phyloP scores from a whole-genome alignment of 768 basidiomycete species.

The Tylopilus cervinicoccineus region DNA sequence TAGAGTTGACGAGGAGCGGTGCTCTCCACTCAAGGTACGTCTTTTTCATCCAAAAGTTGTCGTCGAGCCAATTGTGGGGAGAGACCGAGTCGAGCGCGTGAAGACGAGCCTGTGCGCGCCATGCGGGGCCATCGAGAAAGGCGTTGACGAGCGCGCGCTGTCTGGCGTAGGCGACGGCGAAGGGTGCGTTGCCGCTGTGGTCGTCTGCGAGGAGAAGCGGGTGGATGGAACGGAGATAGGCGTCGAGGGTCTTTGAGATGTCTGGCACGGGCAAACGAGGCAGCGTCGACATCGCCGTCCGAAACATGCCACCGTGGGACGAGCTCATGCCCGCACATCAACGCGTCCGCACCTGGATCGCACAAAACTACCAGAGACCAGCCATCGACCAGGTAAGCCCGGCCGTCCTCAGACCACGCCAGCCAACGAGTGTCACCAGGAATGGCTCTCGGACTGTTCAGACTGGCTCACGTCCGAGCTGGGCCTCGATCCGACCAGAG shows the following conservation, averaged over 20 bases:
- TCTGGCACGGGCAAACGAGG: slow-evolving; percentile 83
- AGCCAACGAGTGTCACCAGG: slow-evolving; percentile 36
- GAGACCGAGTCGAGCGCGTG: slow-evolving; percentile 78
- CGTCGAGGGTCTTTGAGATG: slow-evolving; percentile 67
- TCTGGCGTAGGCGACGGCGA: slow-evolving; percentile 24
- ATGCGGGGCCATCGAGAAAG: slow-evolving; percentile 9
- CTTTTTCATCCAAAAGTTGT: slow-evolving; percentile 87
- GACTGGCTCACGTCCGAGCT: slow-evolving; percentile 54
- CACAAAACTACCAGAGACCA: slow-evolving; percentile 54
- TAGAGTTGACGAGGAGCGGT: slow-evolving; percentile 85
- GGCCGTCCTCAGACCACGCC: neutral
- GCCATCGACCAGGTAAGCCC: slow-evolving; percentile 54
- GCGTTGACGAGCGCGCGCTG: slow-evolving; percentile 21
- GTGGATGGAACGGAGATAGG: slow-evolving; percentile 72
- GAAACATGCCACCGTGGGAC: slow-evolving; percentile 12
- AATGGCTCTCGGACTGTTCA: slow-evolving; percentile 75
- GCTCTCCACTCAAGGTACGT: slow-evolving; percentile 87
- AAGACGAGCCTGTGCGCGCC: slow-evolving; percentile 20
- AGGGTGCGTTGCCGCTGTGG: slow-evolving; percentile 48
- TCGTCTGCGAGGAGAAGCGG: slow-evolving; percentile 81
- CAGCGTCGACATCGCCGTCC: slow-evolving; percentile 30
- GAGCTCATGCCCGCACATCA: slow-evolving; percentile 22
- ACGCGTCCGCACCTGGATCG: slow-evolving; percentile 50
- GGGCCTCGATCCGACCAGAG: slow-evolving; percentile 40
- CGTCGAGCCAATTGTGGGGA: slow-evolving; percentile 91